Percentiles rank a stretch among this genome's conserved stretches.
Conservation (phyloP, 1,284 basidiomycete genomes). For the Microbotryum silenes-acaulis region DNA sequence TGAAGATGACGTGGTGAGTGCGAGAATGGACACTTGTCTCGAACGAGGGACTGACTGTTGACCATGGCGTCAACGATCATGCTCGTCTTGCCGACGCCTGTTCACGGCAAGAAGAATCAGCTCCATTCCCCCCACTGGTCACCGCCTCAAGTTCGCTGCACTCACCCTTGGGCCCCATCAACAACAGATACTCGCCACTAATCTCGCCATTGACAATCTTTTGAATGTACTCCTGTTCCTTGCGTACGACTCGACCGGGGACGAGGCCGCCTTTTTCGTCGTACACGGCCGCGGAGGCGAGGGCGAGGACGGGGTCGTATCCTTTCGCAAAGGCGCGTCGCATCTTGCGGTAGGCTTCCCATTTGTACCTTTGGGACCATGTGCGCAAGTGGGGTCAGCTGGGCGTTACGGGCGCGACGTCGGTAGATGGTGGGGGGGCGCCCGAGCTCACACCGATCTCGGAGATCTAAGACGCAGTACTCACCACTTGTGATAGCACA, state of each 20-base stretch:
- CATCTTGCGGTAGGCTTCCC: conserved; percentile 36
- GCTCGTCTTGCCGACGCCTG: conserved; percentile 34
- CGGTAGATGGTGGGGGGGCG: background rate
- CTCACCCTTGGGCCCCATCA: conserved; percentile 22
- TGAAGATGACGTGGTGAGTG: too few species aligned
- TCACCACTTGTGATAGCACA: conserved; percentile 26
- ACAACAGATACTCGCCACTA: conserved; percentile 31
- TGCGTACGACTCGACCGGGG: conserved; percentile 23
- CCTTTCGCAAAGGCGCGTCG: conserved; percentile 31
- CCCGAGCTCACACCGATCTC: background rate
- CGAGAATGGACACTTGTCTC: too few species aligned
- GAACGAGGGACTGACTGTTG: conserved; percentile 3
- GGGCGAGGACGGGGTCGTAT: conserved; percentile 35
- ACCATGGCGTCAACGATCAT: conserved; percentile 30
- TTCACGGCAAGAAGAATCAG: background rate
- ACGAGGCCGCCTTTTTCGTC: conserved; percentile 7
- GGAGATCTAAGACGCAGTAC: too few species aligned
- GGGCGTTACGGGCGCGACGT: too few species aligned
- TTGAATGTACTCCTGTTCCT: conserved; percentile 35
- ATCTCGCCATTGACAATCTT: conserved; percentile 33
- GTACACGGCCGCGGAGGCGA: conserved; percentile 23
- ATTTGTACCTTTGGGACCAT: conserved; percentile 35
- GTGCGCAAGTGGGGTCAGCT: too few species aligned
- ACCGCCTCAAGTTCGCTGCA: background rate
- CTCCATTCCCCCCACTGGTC: background rate